Conservation (phyloP, 768 basidiomycete species). For the Psilocybe cubensis region DNA sequence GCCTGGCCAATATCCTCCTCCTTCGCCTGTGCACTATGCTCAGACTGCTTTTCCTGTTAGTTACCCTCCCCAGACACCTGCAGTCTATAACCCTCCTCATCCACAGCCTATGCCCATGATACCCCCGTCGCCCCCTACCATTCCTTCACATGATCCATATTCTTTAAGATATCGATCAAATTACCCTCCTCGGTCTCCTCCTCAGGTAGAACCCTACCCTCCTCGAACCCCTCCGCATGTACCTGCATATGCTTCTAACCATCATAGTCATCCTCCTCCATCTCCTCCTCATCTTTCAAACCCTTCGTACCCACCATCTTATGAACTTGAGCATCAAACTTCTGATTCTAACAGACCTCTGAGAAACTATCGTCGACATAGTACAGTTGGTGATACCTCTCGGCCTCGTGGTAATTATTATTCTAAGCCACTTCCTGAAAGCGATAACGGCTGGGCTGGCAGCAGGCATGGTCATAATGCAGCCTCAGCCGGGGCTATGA, state of each 20-base stretch:
- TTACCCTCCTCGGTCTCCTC: slow-evolving; percentile 9
- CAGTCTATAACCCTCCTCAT: slow-evolving; percentile 8
- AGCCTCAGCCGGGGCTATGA: slow-evolving; percentile 10
- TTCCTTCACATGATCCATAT: slow-evolving; percentile 7
- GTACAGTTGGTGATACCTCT: slow-evolving; percentile 9
- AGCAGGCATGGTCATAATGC: slow-evolving; percentile 20
- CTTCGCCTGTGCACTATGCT: slow-evolving; percentile 5
- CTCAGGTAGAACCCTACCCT: slow-evolving; percentile 4
- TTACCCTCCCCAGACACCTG: slow-evolving; percentile 3
- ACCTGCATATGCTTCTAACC: slow-evolving; percentile 2
- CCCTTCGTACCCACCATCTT: slow-evolving; percentile 7
- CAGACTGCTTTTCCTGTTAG: slow-evolving; percentile 6
- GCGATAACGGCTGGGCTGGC: slow-evolving; percentile 5
- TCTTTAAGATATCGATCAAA: slow-evolving; percentile 8
- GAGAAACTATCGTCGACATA: slow-evolving; percentile 14
- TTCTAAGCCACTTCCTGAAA: background rate
- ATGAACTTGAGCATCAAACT: slow-evolving; percentile 10
- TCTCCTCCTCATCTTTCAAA: background rate
- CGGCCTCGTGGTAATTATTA: slow-evolving; percentile 9
- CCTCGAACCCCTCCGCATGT: slow-evolving; percentile 1
- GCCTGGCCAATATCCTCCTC: slow-evolving; percentile 12
- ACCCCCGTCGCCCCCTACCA: slow-evolving; percentile 7
- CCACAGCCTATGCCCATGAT: slow-evolving; percentile 1
- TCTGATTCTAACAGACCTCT: slow-evolving; percentile 7
- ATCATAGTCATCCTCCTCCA: slow-evolving; percentile 2